phyloP scores from a whole-genome alignment of 2,329 filamentous ascomycete genomes.

The Aspergillus sclerotialis region DNA sequence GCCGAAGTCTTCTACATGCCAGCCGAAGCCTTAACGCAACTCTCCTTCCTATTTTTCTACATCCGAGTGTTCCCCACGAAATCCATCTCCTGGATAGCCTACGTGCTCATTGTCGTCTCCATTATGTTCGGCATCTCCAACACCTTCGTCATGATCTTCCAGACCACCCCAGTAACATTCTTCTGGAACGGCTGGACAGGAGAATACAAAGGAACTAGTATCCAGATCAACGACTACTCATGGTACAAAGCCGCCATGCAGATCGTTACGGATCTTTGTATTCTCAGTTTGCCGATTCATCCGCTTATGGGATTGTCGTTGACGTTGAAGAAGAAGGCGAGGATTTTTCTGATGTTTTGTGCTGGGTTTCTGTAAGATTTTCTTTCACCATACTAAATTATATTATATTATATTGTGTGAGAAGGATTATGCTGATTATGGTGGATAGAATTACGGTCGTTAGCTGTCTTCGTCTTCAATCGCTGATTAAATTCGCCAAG shows the following conservation, averaged over 20 bases:
- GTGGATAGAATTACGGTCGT: constrained; percentile 37
- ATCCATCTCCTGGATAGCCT: constrained; percentile 24
- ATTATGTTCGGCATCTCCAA: constrained; percentile 42
- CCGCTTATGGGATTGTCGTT: constrained; percentile 39
- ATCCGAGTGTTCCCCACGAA: constrained; percentile 44
- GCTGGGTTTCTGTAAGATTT: constrained; percentile 40
- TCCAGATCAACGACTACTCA: constrained; percentile 43
- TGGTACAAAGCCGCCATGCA: constrained; percentile 50
- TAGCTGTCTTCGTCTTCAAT: constrained; percentile 35
- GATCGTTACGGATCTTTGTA: constrained; percentile 47
- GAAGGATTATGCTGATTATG: no score
- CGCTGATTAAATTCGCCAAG: constrained; percentile 33
- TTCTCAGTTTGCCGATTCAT: constrained; percentile 46
- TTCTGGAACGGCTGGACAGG: constrained; percentile 51
- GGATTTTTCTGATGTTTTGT: constrained; percentile 46
- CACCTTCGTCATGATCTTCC: constrained; percentile 17
- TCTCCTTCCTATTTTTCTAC: constrained; percentile 47
- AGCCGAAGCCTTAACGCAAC: constrained; percentile 35
- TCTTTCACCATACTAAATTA: no score
- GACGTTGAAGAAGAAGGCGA: constrained; percentile 43
- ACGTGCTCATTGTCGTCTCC: constrained; percentile 40
- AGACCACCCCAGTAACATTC: constrained; percentile 31
- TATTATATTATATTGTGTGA: no score
- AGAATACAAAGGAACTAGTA: constrained; percentile 41
- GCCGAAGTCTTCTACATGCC: constrained; percentile 39